Conservation (phyloP, 306 rosid genomes). For the Corylus heterophylla region DNA sequence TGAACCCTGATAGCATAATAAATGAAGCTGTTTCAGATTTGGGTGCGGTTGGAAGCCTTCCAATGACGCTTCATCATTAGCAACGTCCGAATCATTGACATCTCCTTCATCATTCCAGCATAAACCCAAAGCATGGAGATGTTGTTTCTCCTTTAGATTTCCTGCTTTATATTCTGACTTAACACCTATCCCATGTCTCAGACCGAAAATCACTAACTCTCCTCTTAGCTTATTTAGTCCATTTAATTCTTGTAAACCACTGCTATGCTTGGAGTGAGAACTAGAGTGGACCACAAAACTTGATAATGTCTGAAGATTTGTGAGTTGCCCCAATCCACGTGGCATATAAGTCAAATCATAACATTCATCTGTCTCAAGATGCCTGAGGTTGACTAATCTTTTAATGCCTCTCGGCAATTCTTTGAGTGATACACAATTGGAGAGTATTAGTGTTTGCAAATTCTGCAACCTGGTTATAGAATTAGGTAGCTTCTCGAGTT, state of each 20-base stretch:
- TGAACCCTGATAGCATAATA: not conserved
- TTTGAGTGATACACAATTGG: conserved; percentile 3
- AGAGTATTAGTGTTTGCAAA: conserved; percentile 2
- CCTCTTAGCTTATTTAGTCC: conserved; percentile 1
- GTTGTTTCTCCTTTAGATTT: not conserved
- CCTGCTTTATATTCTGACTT: accelerated
- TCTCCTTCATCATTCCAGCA: conserved; percentile 3
- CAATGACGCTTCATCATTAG: not conserved
- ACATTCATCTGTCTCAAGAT: conserved; percentile 17
- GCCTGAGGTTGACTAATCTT: not conserved
- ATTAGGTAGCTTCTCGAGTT: not conserved
- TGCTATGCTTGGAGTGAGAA: not conserved
- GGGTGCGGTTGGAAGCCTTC: not conserved
- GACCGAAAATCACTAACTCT: not conserved
- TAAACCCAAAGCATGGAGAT: conserved; percentile 1
- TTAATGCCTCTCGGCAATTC: conserved; percentile 15
- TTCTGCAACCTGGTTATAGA: not conserved
- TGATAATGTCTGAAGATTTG: conserved; percentile 12
- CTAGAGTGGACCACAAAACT: conserved; percentile 6
- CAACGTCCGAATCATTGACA: not conserved
- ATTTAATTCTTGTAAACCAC: not conserved
- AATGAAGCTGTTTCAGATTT: not conserved
- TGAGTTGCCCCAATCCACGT: not conserved
- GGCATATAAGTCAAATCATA: conserved; percentile 11
- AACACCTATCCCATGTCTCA: not conserved